Base-by-base conservation (phyloP, 1,284 basidiomycete genomes). In the Ganoderma multipileum region DNA sequence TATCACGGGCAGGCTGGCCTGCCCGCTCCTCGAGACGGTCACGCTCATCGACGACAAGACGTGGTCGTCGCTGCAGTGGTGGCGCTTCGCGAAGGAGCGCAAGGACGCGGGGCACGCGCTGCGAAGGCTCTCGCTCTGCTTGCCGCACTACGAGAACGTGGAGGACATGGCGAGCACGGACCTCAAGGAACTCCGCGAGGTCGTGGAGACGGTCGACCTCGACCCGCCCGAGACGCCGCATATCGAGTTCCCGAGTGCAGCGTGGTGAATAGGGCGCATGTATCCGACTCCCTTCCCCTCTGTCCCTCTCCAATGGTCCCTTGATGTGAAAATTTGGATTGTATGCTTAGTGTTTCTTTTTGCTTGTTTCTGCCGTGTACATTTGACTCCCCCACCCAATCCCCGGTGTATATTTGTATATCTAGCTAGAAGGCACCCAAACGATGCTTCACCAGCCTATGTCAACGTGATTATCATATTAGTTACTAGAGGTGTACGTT, bases 51-150 rank as follows among this genome's bases (percentile, higher is more conserved):
- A 77, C 44, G 78, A 79, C 73, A 75, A 74, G 73, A 77, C 77
- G 61, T 79, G 78, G 78, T 79, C 78, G 28, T 74, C 74, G 36
- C 71, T 79, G 54, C 77, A 77, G 66, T 77, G 74, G 67, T 79
- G 74, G 69, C 71, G 68, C 30, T 71, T 79, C 61, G 77, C 77
- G 30, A 57, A 75, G 68, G 65, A 68, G 66, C 76, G 77, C 30
- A 61, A 67, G 57, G 59, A 72, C 30, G 71, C 65, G 2, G 78
- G 78, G 14, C 71, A 74, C 44, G 72, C 74, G 8, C 68, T 79
- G 47, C 76, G 75, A 59, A 71, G 70, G 11, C 72, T 79, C 30
- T 79, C 78, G 60, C 72, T 79, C 69, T 71, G 69, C 52, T 66
- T 77, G 38, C 71, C 76, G 39, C 77, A 76, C 66, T 79, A 79